These are phyloP conservation scores for Trichoderma gamsii DNA, from an alignment of 495 filamentous ascomycete genomes.

Conservation along the genomic window DNA sequence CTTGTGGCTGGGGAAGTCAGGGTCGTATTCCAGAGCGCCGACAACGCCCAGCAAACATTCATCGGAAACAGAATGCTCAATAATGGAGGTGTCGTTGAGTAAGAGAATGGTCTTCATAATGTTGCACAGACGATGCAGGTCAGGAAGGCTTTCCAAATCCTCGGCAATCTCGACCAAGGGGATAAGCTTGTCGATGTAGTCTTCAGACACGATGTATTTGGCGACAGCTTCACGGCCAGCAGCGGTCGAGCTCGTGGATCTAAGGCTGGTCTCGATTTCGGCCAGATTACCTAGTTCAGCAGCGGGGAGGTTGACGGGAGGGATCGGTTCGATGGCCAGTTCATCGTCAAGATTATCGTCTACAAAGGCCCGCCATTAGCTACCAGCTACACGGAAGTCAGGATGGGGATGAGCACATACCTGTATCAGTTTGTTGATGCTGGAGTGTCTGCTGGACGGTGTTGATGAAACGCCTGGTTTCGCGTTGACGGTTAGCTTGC, in stretches of 20 bases:
- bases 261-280: slow-evolving; percentile 78
- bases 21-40: slow-evolving; percentile 95
- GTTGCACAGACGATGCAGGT: slow-evolving; percentile 88
- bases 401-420: slow-evolving; percentile 26
- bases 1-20: slow-evolving; percentile 97
- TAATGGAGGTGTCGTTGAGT: slow-evolving; percentile 88
- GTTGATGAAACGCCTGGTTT: slow-evolving; percentile 79
- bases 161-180: slow-evolving; percentile 81
- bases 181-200: slow-evolving; percentile 83
- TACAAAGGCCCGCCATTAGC: slow-evolving; percentile 24
- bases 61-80: slow-evolving; percentile 89
- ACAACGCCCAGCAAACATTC: slow-evolving; percentile 86
- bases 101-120: slow-evolving; percentile 96
- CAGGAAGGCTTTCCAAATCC: slow-evolving; percentile 76
- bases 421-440: slow-evolving; percentile 41
- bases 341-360: slow-evolving; percentile 93
- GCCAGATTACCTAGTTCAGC: slow-evolving; percentile 72
- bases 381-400: not conserved
- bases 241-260: slow-evolving; percentile 64
- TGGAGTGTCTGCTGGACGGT: slow-evolving; percentile 62
- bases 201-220: slow-evolving; percentile 75
- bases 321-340: slow-evolving; percentile 55
- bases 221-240: slow-evolving; percentile 80
- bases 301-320: slow-evolving; percentile 66
- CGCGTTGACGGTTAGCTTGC: too few species aligned